Conservation (phyloP, 768 basidiomycete genomes). For the Boletus speciosus region DNA sequence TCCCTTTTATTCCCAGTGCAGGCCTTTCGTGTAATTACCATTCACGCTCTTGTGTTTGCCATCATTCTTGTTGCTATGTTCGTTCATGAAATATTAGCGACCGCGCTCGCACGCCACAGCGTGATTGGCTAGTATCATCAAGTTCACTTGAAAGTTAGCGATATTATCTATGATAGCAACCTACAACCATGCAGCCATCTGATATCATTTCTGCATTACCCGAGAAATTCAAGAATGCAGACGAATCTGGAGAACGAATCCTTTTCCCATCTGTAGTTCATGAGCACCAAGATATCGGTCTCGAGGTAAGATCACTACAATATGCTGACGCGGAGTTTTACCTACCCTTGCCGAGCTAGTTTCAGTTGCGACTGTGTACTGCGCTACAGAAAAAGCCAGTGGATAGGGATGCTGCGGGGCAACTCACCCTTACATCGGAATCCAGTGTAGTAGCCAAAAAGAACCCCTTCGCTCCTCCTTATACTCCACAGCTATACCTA, state of each 20-base stretch:
- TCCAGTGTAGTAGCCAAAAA: constrained; percentile 24
- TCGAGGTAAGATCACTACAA: constrained; percentile 49
- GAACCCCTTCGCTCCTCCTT: constrained; percentile 88
- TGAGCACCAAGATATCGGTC: constrained; percentile 54
- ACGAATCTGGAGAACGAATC: constrained; percentile 60
- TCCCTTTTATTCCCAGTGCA: not conserved
- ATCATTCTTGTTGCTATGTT: not conserved
- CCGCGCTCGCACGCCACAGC: constrained; percentile 11
- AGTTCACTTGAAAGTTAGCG: not conserved
- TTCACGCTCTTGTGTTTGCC: not conserved
- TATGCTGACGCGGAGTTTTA: not conserved
- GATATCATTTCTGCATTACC: constrained; percentile 58
- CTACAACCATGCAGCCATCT: constrained; percentile 22
- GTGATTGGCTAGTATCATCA: not conserved
- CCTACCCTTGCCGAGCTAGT: constrained; percentile 44
- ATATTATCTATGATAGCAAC: not conserved
- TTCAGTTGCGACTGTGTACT: constrained; percentile 81
- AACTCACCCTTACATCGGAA: constrained; percentile 26
- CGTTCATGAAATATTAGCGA: not conserved
- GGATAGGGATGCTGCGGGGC: constrained; percentile 44
- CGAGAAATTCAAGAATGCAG: constrained; percentile 54
- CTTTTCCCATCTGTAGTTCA: constrained; percentile 75
- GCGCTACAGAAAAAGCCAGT: constrained; percentile 76
- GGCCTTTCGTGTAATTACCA: not conserved
- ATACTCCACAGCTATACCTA: constrained; percentile 68